Conservation (phyloP, 2,329 filamentous ascomycete genomes). For the Claviceps monticola region DNA sequence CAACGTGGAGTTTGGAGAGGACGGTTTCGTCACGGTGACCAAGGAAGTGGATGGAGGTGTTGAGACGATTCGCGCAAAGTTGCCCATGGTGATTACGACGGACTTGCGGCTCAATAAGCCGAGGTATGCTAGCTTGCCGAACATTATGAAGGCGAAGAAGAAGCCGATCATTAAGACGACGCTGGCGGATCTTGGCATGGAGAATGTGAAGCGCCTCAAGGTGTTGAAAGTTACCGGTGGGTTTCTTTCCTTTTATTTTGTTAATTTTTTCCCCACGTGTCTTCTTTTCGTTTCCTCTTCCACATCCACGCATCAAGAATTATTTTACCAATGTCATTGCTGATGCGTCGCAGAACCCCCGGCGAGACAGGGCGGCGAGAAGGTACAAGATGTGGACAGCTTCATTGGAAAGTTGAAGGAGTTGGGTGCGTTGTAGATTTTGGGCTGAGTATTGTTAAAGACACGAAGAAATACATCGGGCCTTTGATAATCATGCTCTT, state of each 20-base stretch:
- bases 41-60: constrained; percentile 92
- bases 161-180: constrained; percentile 93
- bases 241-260: constrained; percentile 16
- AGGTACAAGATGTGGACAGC: constrained; percentile 96
- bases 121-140: constrained; percentile 85
- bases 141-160: constrained; percentile 99
- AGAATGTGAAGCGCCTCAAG: constrained; percentile 65
- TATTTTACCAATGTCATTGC: not conserved
- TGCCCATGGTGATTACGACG: constrained; percentile 91
- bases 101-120: constrained; percentile 92
- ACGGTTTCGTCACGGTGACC: constrained; percentile 60
- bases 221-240: constrained; percentile 74
- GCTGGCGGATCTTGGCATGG: constrained; percentile 66
- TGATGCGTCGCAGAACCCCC: constrained; percentile 56
- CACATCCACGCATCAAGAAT: not conserved
- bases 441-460: not conserved
- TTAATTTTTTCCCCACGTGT: constrained; percentile 8
- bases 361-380: constrained; percentile 78
- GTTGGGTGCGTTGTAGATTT: constrained; percentile 64
- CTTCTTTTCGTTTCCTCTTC: not conserved
- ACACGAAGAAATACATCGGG: too few relatives aligned
- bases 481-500: too few relatives aligned
- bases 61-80: constrained; percentile 71
- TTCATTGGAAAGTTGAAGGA: constrained; percentile 91
- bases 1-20: constrained; percentile 62